Conservation (phyloP, 73 alveolate species). For the Loxodes magnus region DNA sequence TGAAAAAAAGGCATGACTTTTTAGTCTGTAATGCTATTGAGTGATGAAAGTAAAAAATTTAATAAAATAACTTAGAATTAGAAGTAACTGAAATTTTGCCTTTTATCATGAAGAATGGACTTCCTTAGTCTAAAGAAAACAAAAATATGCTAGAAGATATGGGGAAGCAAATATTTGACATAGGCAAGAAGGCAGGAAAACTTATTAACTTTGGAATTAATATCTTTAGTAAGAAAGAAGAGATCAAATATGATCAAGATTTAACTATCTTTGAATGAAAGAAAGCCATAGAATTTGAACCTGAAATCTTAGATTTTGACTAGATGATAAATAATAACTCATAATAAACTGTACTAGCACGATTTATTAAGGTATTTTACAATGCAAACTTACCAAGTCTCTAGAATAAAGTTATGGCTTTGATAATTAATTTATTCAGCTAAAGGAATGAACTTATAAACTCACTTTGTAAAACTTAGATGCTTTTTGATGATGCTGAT, state of each 20-base stretch:
- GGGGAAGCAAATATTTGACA: not conserved
- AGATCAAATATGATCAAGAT: not conserved
- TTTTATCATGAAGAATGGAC: not conserved
- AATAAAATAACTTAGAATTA: not conserved
- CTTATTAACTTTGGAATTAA: not conserved
- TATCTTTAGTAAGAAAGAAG: not conserved
- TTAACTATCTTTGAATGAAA: no score
- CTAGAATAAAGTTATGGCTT: no score
- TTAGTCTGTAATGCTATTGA: not conserved
- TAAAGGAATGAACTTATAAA: no score
- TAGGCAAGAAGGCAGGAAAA: not conserved
- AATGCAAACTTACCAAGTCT: no score
- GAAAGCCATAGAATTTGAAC: no score
- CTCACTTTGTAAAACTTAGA: no score
- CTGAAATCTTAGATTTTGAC: no score
- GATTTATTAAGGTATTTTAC: no score
- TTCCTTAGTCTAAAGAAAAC: not conserved
- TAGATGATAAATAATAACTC: no score
- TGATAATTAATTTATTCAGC: no score
- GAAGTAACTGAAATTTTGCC: not conserved
- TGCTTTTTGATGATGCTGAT: no score
- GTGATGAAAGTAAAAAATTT: not conserved
- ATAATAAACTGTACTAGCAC: no score
- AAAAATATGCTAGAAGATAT: not conserved
- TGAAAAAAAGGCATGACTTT: slow-evolving; percentile 6